A percentile compares a stretch with the other conserved stretches of the same genome.
phyloP scores from a whole-genome alignment of 345 rosid species.

The Pistacia integerrima region DNA sequence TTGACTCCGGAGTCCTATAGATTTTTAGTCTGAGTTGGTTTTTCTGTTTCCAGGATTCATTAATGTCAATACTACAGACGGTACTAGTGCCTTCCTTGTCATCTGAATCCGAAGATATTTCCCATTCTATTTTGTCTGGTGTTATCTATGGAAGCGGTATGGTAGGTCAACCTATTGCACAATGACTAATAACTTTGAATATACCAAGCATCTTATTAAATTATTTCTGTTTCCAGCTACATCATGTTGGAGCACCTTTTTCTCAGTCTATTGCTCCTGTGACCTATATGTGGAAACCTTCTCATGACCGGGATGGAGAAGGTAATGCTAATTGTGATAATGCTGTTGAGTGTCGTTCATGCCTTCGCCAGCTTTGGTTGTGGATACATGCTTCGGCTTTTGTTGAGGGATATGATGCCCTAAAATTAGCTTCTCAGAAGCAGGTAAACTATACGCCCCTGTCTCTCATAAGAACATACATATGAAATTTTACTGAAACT shows the following conservation, averaged over 20 bases:
- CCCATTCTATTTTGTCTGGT: conserved; percentile 59
- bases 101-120: conserved; percentile 37
- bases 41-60: conserved; percentile 50
- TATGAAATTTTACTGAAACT: conserved; percentile 3
- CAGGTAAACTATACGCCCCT: conserved; percentile 39
- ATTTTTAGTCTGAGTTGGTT: neutral
- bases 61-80: conserved; percentile 54
- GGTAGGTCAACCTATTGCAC: conserved; percentile 44
- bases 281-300: conserved; percentile 75
- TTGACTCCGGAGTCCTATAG: neutral
- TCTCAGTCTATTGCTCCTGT: conserved; percentile 68
- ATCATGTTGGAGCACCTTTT: conserved; percentile 56
- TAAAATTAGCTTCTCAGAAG: conserved; percentile 65
- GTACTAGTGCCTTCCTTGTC: conserved; percentile 60
- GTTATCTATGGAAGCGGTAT: conserved; percentile 57
- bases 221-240: conserved; percentile 54
- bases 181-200: neutral
- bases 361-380: conserved; percentile 61
- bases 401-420: conserved; percentile 68
- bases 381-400: conserved; percentile 92
- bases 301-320: conserved; percentile 25
- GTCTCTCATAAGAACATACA: neutral
- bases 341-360: conserved; percentile 19
- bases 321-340: conserved; percentile 23
- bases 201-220: neutral